phyloP scores from a whole-genome alignment of 768 basidiomycete species.

The Termitomyces sp. region DNA sequence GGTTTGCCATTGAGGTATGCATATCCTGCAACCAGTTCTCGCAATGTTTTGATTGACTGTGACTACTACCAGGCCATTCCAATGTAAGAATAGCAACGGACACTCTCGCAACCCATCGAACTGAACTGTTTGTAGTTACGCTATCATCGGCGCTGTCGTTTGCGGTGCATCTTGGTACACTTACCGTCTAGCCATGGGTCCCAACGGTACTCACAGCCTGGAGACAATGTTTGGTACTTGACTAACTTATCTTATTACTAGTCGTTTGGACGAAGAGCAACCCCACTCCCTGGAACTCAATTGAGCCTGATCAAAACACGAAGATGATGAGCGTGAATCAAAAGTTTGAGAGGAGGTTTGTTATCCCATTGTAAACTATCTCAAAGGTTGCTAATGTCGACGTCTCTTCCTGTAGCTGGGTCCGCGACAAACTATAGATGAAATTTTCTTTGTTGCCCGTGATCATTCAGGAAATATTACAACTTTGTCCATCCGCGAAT shows the following conservation, averaged over 20 bases:
- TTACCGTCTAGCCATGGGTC: slow-evolving; percentile 59
- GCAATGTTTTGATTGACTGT: not conserved
- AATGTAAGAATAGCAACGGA: slow-evolving; percentile 33
- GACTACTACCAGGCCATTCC: slow-evolving; percentile 43
- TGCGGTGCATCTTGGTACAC: slow-evolving; percentile 68
- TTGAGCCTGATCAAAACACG: slow-evolving; percentile 70
- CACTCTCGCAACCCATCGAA: slow-evolving; percentile 3
- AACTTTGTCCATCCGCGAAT: slow-evolving; percentile 1
- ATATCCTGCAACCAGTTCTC: slow-evolving; percentile 1
- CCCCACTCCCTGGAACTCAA: slow-evolving; percentile 86
- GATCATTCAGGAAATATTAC: slow-evolving; percentile 15
- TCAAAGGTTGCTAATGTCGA: slow-evolving; percentile 7
- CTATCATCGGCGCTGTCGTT: slow-evolving; percentile 47
- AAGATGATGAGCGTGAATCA: slow-evolving; percentile 70
- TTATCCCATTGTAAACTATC: slow-evolving; percentile 1
- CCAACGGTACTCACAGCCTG: slow-evolving; percentile 37
- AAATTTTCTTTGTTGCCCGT: slow-evolving; percentile 14
- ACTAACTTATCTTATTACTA: slow-evolving; percentile 12
- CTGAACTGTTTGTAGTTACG: slow-evolving; percentile 32
- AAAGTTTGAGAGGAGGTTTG: slow-evolving; percentile 72
- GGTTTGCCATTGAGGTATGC: slow-evolving; percentile 71
- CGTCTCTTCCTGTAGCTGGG: slow-evolving; percentile 49
- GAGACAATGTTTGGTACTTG: not conserved
- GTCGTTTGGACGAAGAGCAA: slow-evolving; percentile 64
- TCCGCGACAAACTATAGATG: slow-evolving; percentile 65